Conservation (phyloP, 257 asterid species). For the Solanum verrucosum region DNA sequence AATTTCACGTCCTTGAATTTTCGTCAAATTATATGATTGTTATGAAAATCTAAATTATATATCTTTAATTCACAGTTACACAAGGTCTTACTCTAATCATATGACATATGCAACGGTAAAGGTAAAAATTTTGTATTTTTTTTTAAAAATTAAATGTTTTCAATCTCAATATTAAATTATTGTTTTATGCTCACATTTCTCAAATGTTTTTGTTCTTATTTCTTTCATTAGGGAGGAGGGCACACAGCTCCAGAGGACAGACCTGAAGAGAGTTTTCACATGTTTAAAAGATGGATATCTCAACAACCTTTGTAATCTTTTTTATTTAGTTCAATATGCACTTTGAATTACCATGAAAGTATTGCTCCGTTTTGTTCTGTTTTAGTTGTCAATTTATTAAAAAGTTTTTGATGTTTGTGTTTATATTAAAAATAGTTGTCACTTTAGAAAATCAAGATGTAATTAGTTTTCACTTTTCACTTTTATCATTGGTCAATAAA, state of each 20-base stretch:
- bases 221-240: background rate
- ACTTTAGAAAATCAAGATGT: background rate
- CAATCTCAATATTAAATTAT: background rate
- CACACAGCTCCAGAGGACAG: background rate
- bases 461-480: background rate
- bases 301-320: background rate
- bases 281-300: background rate
- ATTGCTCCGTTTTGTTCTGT: background rate
- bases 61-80: slow-evolving; percentile 14
- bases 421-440: background rate
- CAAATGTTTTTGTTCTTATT: background rate
- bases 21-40: background rate
- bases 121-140: background rate
- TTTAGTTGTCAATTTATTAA: background rate
- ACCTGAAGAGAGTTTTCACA: background rate
- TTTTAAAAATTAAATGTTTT: rapidly evolving
- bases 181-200: background rate
- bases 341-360: background rate
- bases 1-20: background rate
- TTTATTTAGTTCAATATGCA: background rate
- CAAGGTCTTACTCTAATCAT: slow-evolving; percentile 12
- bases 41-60: background rate
- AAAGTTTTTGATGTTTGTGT: rapidly evolving
- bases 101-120: slow-evolving; percentile 38
- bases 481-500: background rate